phyloP scores from a whole-genome alignment of 2,329 filamentous ascomycete genomes.

The Monilinia fructigena region DNA sequence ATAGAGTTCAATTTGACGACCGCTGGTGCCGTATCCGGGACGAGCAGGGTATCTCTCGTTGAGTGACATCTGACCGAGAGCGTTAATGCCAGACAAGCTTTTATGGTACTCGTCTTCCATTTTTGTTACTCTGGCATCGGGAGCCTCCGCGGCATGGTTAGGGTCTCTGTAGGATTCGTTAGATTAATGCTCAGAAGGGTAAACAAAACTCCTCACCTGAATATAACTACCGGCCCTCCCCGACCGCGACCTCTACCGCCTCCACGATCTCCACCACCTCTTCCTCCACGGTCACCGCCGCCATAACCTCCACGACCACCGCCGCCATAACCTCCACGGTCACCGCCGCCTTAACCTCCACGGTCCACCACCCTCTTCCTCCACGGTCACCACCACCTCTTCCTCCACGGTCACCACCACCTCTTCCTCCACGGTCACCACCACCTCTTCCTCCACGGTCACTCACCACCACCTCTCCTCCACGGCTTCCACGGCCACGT shows the following conservation, averaged over 20 bases:
- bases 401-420: not conserved
- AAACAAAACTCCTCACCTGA: constrained; percentile 31
- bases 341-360: not conserved
- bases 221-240: constrained; percentile 31
- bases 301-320: constrained; percentile 37
- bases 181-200: not conserved
- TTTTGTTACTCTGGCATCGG: constrained; percentile 34
- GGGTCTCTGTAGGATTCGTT: constrained; percentile 29
- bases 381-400: not conserved
- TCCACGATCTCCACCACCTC: constrained; percentile 36
- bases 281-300: constrained; percentile 34
- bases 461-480: not conserved
- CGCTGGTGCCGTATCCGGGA: constrained; percentile 38
- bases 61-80: constrained; percentile 28
- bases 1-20: constrained; percentile 35
- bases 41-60: constrained; percentile 32
- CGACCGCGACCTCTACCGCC: constrained; percentile 36
- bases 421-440: constrained; percentile 18
- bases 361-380: not conserved
- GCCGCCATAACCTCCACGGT: constrained; percentile 17
- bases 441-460: not conserved
- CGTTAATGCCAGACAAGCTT: constrained; percentile 28
- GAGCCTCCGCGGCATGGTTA: constrained; percentile 26
- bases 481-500: constrained; percentile 15
- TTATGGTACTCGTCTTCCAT: constrained; percentile 39